These are phyloP conservation scores for Gymnopilus junonius DNA, from an alignment of 768 basidiomycete genomes.

Conservation along the genomic window DNA sequence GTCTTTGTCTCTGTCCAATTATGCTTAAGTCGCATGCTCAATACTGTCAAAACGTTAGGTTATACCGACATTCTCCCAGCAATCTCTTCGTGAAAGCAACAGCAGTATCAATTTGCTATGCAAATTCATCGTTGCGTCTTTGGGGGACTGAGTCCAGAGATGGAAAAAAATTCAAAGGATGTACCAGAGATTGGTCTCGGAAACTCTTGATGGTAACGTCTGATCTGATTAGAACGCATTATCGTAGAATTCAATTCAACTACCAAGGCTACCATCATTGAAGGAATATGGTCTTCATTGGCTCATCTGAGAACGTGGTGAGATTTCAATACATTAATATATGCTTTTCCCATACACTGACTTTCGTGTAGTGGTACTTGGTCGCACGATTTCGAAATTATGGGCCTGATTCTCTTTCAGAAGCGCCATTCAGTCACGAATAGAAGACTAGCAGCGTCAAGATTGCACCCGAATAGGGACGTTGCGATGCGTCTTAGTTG, in stretches of 20 bases:
- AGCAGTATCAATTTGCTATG: no score
- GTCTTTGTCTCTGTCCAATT: no score
- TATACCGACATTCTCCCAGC: no score
- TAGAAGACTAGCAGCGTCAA: neutral
- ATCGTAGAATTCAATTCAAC: neutral
- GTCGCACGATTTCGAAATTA: neutral
- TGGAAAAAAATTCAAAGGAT: no score
- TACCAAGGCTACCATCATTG: neutral
- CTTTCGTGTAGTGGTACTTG: neutral
- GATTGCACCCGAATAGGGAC: neutral
- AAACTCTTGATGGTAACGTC: neutral
- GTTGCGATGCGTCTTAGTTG: neutral
- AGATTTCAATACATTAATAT: neutral
- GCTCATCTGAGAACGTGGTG: neutral
- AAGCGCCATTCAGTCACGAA: neutral
- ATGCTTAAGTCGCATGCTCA: no score
- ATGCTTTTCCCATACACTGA: neutral
- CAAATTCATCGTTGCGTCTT: no score
- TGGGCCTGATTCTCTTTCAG: neutral
- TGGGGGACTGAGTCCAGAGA: no score
- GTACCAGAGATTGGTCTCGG: neutral
- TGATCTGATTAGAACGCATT: neutral
- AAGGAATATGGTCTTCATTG: neutral
- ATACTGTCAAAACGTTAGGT: no score
- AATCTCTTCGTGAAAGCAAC: no score